Evolutionary conservation across 2,329 filamentous ascomycete genomes (phyloP).

Genomic region (Phoma herbarum): DNA sequence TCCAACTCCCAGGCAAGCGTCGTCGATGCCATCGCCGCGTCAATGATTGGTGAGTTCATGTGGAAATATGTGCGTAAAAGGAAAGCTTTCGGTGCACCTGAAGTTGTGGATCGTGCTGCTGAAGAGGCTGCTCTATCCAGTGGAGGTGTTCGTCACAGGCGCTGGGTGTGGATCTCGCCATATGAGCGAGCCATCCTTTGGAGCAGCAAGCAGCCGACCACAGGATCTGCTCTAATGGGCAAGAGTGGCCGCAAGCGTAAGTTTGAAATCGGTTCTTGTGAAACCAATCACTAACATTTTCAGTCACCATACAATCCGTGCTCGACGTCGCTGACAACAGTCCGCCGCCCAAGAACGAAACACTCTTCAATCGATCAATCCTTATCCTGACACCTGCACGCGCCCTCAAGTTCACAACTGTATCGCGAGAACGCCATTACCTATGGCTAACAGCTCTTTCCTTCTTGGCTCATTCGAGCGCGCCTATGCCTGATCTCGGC

Average conservation of each 20-base stretch:
- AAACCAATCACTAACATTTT: conserved; percentile 24
- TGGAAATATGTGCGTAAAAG: conserved; percentile 87
- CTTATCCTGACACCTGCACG: conserved; percentile 92
- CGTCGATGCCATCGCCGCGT: conserved; percentile 95
- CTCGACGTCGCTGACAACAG: conserved; percentile 97
- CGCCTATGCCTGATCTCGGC: conserved; percentile 78
- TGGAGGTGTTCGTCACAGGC: conserved; percentile 80
- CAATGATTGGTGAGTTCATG: conserved; percentile 99
- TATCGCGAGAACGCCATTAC: conserved; percentile 84
- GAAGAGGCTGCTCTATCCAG: conserved; percentile 71
- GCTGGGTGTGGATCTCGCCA: conserved; percentile 98
- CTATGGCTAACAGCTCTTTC: conserved; percentile 94
- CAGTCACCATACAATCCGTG: conserved; percentile 94
- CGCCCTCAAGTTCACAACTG: conserved; percentile 93
- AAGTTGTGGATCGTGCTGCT: conserved; percentile 60
- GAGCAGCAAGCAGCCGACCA: conserved; percentile 96
- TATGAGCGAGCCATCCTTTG: conserved; percentile 97
- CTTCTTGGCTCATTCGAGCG: conserved; percentile 89
- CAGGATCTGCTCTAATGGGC: conserved; percentile 85
- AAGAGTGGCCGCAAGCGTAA: conserved; percentile 94
- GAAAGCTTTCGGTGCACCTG: conserved; percentile 86
- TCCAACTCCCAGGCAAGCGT: conserved; percentile 76
- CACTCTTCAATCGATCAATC: conserved; percentile 90
- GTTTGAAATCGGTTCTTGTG: conserved; percentile 42
- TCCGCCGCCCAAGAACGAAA: conserved; percentile 75